Conservation (phyloP, 495 filamentous ascomycete species). For the Parathielavia appendiculata region DNA sequence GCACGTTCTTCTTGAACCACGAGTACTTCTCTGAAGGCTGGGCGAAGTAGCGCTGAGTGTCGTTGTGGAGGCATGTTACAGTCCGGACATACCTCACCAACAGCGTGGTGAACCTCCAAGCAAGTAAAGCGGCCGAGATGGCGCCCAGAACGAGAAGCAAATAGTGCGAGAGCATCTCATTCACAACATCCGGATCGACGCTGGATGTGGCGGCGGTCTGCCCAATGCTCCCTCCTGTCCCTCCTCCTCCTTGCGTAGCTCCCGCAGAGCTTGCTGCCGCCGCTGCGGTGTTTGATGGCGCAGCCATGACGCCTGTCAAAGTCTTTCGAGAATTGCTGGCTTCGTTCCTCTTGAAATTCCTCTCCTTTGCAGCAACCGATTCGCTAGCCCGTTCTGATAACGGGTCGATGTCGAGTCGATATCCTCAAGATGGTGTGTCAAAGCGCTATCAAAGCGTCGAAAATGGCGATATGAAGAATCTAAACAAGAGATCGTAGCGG, state of each 20-base stretch:
- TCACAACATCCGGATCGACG: constrained; percentile 31
- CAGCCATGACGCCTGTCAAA: constrained; percentile 5
- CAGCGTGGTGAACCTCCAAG: constrained; percentile 48
- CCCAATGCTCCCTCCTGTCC: not conserved
- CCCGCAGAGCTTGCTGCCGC: not conserved
- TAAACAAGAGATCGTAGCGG: not conserved
- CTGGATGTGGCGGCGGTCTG: constrained; percentile 9
- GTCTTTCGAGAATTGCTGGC: not conserved
- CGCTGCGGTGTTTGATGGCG: constrained; percentile 4
- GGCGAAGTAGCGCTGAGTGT: constrained; percentile 54
- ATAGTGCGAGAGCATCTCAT: constrained; percentile 44
- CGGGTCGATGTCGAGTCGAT: not conserved
- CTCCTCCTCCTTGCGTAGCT: constrained; percentile 1
- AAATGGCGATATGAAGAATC: not conserved
- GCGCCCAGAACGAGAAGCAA: constrained; percentile 44
- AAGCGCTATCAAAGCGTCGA: constrained; percentile 6
- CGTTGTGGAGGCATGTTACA: constrained; percentile 63
- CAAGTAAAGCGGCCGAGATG: constrained; percentile 37
- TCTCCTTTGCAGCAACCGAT: not conserved
- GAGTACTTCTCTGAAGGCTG: constrained; percentile 49
- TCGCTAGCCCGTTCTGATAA: not conserved
- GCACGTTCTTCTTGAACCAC: constrained; percentile 71
- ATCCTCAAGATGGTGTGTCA: not conserved
- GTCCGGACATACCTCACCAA: constrained; percentile 68
- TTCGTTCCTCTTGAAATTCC: not conserved